These are phyloP conservation scores for Datura wrightii DNA, from an alignment of 257 asterid species.

Conservation along the genomic window DNA sequence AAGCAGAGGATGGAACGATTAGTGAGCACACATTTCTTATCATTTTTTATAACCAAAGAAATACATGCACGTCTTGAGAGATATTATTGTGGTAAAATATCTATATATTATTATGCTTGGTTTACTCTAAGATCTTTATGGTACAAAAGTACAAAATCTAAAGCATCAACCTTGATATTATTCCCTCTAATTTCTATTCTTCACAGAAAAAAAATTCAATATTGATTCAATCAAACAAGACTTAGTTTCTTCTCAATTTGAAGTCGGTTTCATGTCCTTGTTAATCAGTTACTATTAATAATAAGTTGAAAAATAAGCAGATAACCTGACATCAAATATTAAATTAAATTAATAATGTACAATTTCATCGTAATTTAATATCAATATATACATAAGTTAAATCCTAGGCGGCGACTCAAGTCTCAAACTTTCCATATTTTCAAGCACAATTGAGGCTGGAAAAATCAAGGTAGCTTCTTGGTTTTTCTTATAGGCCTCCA, in stretches of 20 bases:
- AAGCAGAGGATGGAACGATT: slow-evolving; percentile 35
- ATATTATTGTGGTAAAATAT: slow-evolving; percentile 13
- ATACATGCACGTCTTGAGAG: slow-evolving; percentile 47
- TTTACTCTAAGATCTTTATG: neutral
- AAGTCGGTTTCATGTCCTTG: neutral
- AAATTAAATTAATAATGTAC: too few relatives aligned
- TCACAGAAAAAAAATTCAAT: neutral
- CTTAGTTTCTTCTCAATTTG: neutral
- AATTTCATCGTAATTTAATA: neutral
- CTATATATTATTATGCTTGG: neutral
- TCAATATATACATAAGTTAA: neutral
- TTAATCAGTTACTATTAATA: neutral
- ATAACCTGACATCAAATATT: neutral
- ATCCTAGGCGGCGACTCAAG: too few relatives aligned
- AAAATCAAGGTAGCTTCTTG: neutral
- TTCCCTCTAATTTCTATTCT: neutral
- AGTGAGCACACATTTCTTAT: slow-evolving; percentile 61
- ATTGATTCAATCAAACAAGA: neutral
- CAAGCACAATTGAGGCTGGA: neutral
- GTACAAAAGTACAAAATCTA: neutral
- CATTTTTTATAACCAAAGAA: slow-evolving; percentile 44
- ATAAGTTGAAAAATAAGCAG: too few relatives aligned
- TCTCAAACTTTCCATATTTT: neutral
- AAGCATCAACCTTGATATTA: neutral
- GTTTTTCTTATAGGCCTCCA: neutral